These are phyloP conservation scores for Pelargonium nanum DNA, from an alignment of 345 rosid genomes.

Conservation along the genomic window DNA sequence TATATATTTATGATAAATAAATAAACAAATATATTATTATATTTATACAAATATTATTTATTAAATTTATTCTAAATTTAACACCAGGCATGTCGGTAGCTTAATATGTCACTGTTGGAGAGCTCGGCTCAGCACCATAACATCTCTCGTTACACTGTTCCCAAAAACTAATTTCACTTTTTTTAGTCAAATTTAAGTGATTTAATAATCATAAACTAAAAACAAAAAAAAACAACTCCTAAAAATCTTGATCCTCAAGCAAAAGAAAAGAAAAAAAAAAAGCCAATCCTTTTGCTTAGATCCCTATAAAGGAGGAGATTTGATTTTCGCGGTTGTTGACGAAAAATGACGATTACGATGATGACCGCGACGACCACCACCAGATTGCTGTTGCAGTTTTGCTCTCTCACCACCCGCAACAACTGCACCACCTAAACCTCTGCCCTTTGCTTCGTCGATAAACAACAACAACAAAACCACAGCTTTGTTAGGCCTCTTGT, in stretches of 20 bases:
- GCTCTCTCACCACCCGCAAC: background rate
- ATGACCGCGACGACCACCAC: too few species aligned
- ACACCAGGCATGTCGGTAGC: too few species aligned
- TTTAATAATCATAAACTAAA: background rate
- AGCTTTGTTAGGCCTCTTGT: constrained; percentile 50
- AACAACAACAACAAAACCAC: constrained; percentile 33
- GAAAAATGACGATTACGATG: background rate
- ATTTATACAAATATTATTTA: too few species aligned
- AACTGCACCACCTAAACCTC: background rate
- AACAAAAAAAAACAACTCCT: background rate
- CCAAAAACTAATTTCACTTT: too few species aligned
- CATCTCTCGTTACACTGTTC: too few species aligned
- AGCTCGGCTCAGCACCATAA: too few species aligned
- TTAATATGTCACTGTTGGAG: too few species aligned
- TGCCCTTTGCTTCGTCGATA: constrained; percentile 32
- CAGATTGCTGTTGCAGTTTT: background rate
- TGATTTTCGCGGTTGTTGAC: background rate
- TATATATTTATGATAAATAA: too few species aligned
- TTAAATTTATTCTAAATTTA: too few species aligned
- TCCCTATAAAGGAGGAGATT: background rate
- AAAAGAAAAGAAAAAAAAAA: background rate
- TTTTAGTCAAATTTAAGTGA: background rate
- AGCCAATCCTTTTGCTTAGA: background rate
- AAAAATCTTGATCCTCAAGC: too few species aligned
- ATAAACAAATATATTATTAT: too few species aligned